Percentiles rank a stretch among this genome's conserved stretches.
Evolutionary conservation across 108 stramenopile species (phyloP).

Genomic region (Cyclostephanos tholiformis): DNA sequence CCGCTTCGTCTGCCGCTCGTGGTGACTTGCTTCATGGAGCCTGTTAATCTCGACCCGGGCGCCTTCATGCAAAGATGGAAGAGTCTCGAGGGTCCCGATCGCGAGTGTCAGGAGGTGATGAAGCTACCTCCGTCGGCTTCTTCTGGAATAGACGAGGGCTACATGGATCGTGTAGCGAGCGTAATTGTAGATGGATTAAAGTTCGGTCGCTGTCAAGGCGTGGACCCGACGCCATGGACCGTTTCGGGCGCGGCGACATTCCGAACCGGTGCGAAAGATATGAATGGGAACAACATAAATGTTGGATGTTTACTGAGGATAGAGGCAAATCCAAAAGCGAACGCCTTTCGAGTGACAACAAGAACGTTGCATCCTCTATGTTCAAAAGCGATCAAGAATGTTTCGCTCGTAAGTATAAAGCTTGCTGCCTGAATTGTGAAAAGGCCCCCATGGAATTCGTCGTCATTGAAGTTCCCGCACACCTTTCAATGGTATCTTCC

Average conservation of each 20-base stretch:
- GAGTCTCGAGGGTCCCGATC: constrained; percentile 85
- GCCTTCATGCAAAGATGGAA: constrained; percentile 92
- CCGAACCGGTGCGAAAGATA: constrained; percentile 85
- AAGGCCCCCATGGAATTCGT: not conserved
- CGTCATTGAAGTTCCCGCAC: not conserved
- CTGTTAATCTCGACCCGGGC: constrained; percentile 83
- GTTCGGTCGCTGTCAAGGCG: constrained; percentile 83
- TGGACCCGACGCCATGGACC: constrained; percentile 90
- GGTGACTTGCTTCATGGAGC: constrained; percentile 93
- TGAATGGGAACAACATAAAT: constrained; percentile 76
- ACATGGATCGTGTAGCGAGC: constrained; percentile 81
- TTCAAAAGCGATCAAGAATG: constrained; percentile 89
- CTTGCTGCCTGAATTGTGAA: constrained; percentile 38
- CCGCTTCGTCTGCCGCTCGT: constrained; percentile 90
- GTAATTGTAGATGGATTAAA: constrained; percentile 86
- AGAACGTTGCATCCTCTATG: constrained; percentile 90
- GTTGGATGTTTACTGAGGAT: constrained; percentile 48
- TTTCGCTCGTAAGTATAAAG: constrained; percentile 88
- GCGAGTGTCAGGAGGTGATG: constrained; percentile 93
- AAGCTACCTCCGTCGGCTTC: constrained; percentile 78
- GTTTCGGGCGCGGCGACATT: constrained; percentile 88
- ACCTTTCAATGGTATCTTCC: not conserved
- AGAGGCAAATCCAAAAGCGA: constrained; percentile 90
- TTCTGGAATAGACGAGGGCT: constrained; percentile 77
- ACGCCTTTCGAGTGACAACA: constrained; percentile 88